Evolutionary conservation across 139 green algal species (phyloP).

Genomic region (Chlorella vulgaris): DNA sequence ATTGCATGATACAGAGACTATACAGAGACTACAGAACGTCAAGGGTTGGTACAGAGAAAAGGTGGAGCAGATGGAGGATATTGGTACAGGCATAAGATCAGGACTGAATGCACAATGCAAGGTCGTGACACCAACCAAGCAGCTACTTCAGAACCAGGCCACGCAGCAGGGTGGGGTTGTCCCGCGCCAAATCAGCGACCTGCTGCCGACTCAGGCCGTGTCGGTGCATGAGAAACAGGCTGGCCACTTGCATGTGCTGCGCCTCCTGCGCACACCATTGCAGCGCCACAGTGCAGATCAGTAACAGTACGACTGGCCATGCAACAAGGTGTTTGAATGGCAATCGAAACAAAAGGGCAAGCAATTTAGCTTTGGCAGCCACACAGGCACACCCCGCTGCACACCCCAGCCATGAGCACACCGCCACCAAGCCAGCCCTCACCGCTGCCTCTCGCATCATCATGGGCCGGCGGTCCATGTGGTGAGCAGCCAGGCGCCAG

Average conservation of each 20-base stretch:
- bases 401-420: background rate
- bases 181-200: background rate
- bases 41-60: no score
- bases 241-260: conserved; percentile 27
- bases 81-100: no score
- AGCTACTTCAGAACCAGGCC: background rate
- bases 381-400: background rate
- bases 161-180: conserved; percentile 23
- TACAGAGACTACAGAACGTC: no score
- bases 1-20: no score
- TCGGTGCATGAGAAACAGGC: conserved; percentile 1
- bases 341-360: no score
- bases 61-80: no score
- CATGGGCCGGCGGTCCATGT: background rate
- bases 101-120: no score
- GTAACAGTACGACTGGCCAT: no score
- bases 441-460: conserved; percentile 18
- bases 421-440: no score
- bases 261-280: background rate
- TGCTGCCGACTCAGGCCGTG: conserved; percentile 13
- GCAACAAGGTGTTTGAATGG: no score
- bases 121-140: no score
- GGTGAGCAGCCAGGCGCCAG: conserved; percentile 7
- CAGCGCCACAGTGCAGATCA: background rate
- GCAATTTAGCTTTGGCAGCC: background rate